Evolutionary conservation across 2,329 filamentous ascomycete genomes (phyloP).

Genomic region (Hymenoscyphus albidus): DNA sequence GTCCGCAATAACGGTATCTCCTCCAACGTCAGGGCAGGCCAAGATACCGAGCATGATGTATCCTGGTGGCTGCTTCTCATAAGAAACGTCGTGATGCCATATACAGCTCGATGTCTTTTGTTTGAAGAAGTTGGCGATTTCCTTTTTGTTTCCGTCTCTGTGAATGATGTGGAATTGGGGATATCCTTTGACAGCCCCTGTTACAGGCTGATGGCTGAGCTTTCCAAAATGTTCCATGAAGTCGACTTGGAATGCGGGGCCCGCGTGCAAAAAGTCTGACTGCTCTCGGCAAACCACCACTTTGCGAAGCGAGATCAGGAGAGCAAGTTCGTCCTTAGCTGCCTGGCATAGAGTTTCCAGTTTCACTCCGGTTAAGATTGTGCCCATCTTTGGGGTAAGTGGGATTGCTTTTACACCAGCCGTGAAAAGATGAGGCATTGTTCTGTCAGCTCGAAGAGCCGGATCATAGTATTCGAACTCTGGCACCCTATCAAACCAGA

Average conservation of each 20-base stretch:
- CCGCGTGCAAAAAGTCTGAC: slow-evolving; percentile 49
- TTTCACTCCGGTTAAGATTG: slow-evolving; percentile 40
- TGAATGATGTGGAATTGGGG: slow-evolving; percentile 64
- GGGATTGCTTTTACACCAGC: slow-evolving; percentile 59
- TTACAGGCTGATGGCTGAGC: slow-evolving; percentile 66
- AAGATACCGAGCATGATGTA: slow-evolving; percentile 57
- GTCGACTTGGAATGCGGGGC: slow-evolving; percentile 57
- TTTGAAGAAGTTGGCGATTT: slow-evolving; percentile 57
- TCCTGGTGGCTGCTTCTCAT: slow-evolving; percentile 66
- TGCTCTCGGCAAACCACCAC: slow-evolving; percentile 48
- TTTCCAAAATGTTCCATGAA: slow-evolving; percentile 61
- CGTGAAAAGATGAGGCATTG: slow-evolving; percentile 56
- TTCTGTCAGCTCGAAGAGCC: slow-evolving; percentile 54
- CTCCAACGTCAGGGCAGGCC: slow-evolving; percentile 53
- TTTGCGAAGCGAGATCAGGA: slow-evolving; percentile 40
- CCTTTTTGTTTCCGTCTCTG: slow-evolving; percentile 56
- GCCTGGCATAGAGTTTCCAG: slow-evolving; percentile 36
- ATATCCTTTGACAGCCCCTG: slow-evolving; percentile 58
- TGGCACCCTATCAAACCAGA: slow-evolving; percentile 44
- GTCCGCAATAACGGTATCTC: slow-evolving; percentile 69
- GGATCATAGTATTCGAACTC: slow-evolving; percentile 44
- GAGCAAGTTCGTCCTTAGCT: slow-evolving; percentile 42
- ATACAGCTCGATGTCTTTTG: slow-evolving; percentile 59
- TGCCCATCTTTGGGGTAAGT: slow-evolving; percentile 44
- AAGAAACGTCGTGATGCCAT: slow-evolving; percentile 69